Evolutionary conservation across 179 eudicot species (phyloP).

Genomic region (Patellifolia procumbens): DNA sequence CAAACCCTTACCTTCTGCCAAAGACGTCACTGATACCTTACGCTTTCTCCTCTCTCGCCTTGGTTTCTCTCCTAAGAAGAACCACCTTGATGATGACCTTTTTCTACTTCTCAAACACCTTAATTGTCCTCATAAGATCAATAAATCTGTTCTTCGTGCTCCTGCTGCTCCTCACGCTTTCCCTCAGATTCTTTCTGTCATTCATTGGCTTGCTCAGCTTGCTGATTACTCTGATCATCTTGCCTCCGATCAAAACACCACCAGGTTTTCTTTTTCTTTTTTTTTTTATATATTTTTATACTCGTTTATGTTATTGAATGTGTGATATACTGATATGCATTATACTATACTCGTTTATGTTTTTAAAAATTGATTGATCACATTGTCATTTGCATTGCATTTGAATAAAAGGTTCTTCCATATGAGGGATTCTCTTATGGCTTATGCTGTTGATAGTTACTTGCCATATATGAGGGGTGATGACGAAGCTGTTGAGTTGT

Average conservation of each 20-base stretch:
- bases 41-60: slow-evolving; percentile 49
- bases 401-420: slow-evolving; percentile 16
- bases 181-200: slow-evolving; percentile 61
- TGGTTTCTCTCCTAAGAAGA: too few species aligned
- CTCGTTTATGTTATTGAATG: not conserved
- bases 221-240: slow-evolving; percentile 50
- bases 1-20: slow-evolving; percentile 66
- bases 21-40: slow-evolving; percentile 57
- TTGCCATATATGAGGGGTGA: slow-evolving; percentile 65
- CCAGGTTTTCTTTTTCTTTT: slow-evolving; percentile 13
- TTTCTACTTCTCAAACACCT: slow-evolving; percentile 41
- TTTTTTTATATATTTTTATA: too few species aligned
- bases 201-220: slow-evolving; percentile 80
- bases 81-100: slow-evolving; percentile 75
- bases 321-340: not conserved
- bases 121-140: slow-evolving; percentile 69
- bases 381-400: not conserved
- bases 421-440: slow-evolving; percentile 37
- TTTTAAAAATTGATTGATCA: not conserved
- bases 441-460: slow-evolving; percentile 50
- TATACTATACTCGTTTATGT: not conserved
- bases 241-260: slow-evolving; percentile 14
- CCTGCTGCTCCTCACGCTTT: slow-evolving; percentile 88
- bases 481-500: slow-evolving; percentile 51
- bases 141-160: slow-evolving; percentile 68